Conservation (phyloP, 2,329 filamentous ascomycete genomes). For the Colletotrichum incanum region DNA sequence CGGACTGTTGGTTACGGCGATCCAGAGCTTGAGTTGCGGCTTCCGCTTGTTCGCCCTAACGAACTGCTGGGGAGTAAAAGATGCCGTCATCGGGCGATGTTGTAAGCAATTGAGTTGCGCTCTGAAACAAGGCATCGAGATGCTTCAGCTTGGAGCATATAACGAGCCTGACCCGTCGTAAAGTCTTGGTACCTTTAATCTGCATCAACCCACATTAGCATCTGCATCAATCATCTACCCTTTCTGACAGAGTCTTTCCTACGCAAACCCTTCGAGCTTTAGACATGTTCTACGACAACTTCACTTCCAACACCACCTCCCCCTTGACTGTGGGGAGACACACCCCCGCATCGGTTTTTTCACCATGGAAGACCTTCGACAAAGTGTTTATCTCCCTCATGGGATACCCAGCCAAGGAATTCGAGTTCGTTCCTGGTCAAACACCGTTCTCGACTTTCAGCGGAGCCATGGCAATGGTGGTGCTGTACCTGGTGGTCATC, state of each 20-base stretch:
- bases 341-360: conserved; percentile 70
- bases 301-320: conserved; percentile 65
- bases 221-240: background rate
- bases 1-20: background rate
- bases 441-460: conserved; percentile 88
- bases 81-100: conserved; percentile 7
- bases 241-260: background rate
- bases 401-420: conserved; percentile 85
- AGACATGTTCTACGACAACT: conserved; percentile 35
- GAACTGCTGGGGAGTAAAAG: background rate
- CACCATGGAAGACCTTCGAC: conserved; percentile 81
- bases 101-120: conserved; percentile 23
- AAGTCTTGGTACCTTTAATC: conserved; percentile 8
- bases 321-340: conserved; percentile 71
- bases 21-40: conserved; percentile 1
- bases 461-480: conserved; percentile 78
- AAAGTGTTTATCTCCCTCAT: conserved; percentile 78
- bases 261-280: background rate
- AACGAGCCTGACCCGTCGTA: conserved; percentile 8
- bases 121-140: conserved; percentile 25
- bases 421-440: conserved; percentile 79
- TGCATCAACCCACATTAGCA: conserved; percentile 8
- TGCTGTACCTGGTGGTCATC: conserved; percentile 86
- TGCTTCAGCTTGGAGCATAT: conserved; percentile 17
- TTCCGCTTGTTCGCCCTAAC: background rate